A percentile compares a stretch with the other conserved stretches of the same genome.
Evolutionary conservation across 192 early-diverging fungal species (phyloP).

Genomic region (Funneliformis mosseae): DNA sequence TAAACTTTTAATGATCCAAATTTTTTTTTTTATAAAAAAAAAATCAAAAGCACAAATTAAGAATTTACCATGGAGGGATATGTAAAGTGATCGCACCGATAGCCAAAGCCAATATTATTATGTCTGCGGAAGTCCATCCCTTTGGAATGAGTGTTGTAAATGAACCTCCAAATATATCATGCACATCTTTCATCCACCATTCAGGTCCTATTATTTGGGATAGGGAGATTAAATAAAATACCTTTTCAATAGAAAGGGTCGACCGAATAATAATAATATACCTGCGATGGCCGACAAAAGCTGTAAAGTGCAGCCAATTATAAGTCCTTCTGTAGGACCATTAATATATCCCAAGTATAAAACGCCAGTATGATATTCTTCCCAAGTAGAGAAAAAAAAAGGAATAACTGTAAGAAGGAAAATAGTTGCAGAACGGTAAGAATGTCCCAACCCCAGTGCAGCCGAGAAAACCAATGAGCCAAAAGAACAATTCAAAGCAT

Average conservation of each 20-base stretch:
- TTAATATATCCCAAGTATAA: conserved; percentile 84
- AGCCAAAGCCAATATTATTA: conserved; percentile 48
- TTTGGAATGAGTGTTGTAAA: conserved; percentile 40
- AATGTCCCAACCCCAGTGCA: conserved; percentile 72
- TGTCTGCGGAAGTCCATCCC: conserved; percentile 42
- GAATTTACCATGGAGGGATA: conserved; percentile 54
- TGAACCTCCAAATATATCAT: background rate
- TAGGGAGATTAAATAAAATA: conserved; percentile 9
- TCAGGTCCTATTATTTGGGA: conserved; percentile 32
- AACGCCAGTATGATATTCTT: conserved; percentile 87
- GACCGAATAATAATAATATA: conserved; percentile 6
- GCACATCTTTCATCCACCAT: conserved; percentile 41
- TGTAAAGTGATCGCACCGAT: conserved; percentile 54
- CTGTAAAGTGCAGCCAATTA: conserved; percentile 65
- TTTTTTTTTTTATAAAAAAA: background rate
- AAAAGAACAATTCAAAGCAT: conserved; percentile 84
- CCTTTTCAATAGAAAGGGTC: background rate
- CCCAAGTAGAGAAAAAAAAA: conserved; percentile 88
- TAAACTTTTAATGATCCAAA: background rate
- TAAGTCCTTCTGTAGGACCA: conserved; percentile 85
- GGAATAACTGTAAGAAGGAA: conserved; percentile 68
- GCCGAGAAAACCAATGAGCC: conserved; percentile 73
- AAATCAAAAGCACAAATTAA: too few species aligned
- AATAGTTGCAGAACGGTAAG: conserved; percentile 61
- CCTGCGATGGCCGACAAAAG: conserved; percentile 73